phyloP scores from a whole-genome alignment of 805 yeast species.

The Wickerhamomyces strasburgensis region DNA sequence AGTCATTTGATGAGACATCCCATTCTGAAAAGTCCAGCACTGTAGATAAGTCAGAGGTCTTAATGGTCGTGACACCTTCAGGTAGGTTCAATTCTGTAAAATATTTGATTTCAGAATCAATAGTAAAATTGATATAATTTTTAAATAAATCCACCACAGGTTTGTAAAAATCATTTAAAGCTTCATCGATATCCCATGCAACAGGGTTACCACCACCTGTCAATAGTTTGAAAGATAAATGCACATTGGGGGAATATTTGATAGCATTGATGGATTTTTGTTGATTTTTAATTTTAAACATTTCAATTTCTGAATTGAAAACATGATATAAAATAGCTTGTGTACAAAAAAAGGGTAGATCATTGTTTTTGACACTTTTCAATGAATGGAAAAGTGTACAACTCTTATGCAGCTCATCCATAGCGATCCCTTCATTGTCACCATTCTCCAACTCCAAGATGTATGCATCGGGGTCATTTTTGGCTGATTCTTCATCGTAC shows the following conservation, averaged over 20 bases:
- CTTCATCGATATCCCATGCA: conserved; percentile 66
- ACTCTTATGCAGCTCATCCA: conserved; percentile 36
- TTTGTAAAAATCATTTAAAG: conserved; percentile 43
- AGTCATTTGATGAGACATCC: conserved; percentile 55
- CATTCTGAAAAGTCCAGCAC: conserved; percentile 83
- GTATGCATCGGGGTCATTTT: conserved; percentile 28
- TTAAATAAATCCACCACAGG: conserved; percentile 52
- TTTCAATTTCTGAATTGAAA: conserved; percentile 36
- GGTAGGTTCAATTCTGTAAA: conserved; percentile 36
- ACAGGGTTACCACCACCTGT: conserved; percentile 64
- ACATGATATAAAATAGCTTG: conserved; percentile 45
- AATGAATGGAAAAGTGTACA: conserved; percentile 38
- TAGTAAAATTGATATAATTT: conserved; percentile 61
- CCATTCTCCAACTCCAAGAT: conserved; percentile 34
- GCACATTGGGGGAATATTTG: conserved; percentile 53
- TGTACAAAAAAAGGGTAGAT: conserved; percentile 56
- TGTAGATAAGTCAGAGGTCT: conserved; percentile 57
- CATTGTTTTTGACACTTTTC: conserved; percentile 47
- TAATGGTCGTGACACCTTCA: conserved; percentile 28
- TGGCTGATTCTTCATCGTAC: conserved; percentile 16
- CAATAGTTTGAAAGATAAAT: conserved; percentile 69
- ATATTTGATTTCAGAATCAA: conserved; percentile 76
- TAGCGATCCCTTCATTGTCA: conserved; percentile 38
- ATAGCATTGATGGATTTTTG: conserved; percentile 27
- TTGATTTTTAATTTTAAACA: conserved; percentile 19